Conservation (phyloP, 345 rosid genomes). For the Citrus inodora region DNA sequence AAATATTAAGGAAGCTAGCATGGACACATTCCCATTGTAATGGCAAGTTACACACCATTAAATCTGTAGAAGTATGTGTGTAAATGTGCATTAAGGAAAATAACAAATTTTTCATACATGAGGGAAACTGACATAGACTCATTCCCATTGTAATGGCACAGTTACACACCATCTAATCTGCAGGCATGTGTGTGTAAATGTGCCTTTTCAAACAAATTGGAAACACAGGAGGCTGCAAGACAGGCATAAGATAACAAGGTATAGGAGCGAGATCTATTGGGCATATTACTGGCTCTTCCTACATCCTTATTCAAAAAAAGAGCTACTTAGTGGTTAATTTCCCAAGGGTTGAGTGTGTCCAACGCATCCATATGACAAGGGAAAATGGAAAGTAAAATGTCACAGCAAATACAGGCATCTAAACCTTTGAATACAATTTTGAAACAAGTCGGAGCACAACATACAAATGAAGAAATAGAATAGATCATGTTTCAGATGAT, state of each 20-base stretch:
- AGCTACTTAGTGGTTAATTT: background rate
- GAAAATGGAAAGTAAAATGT: background rate
- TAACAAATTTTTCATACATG: background rate
- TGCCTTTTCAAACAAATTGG: background rate
- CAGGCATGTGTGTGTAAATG: background rate
- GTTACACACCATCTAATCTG: background rate
- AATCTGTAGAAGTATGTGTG: background rate
- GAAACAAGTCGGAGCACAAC: background rate
- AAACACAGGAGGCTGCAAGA: background rate
- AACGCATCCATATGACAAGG: background rate
- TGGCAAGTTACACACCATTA: background rate
- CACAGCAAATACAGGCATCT: background rate
- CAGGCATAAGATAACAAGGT: background rate
- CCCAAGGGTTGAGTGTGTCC: background rate
- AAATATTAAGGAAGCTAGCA: background rate
- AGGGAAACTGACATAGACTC: background rate
- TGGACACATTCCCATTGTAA: background rate
- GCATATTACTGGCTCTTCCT: background rate
- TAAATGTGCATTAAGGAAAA: conserved; percentile 11
- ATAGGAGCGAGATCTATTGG: background rate
- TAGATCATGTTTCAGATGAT: conserved; percentile 8
- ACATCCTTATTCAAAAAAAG: background rate
- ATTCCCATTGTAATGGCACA: background rate
- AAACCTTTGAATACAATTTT: background rate
- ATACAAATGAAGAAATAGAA: conserved; percentile 1